These are phyloP conservation scores for Biscogniauxia marginata DNA, from an alignment of 2,329 filamentous ascomycete species.

Conservation along the genomic window DNA sequence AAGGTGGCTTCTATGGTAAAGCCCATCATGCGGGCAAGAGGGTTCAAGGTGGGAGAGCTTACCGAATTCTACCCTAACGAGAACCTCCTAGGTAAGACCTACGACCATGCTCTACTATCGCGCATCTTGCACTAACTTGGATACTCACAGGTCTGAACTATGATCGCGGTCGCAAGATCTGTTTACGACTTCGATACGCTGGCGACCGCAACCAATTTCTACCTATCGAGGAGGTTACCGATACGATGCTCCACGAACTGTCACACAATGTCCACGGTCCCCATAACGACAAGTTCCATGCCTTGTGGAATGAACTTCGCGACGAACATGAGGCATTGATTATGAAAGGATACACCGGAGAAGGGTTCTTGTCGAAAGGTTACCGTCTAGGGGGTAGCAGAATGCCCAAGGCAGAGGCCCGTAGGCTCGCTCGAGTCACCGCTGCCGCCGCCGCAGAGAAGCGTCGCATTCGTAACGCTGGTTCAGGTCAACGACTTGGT, in stretches of 20 bases:
- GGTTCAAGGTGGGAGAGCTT: slow-evolving; percentile 76
- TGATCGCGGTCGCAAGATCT: slow-evolving; percentile 74
- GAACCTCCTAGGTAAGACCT: slow-evolving; percentile 64
- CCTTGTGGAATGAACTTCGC: slow-evolving; percentile 84
- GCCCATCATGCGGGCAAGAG: slow-evolving; percentile 86
- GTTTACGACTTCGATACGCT: slow-evolving; percentile 76
- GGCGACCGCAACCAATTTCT: slow-evolving; percentile 75
- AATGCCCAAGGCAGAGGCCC: slow-evolving; percentile 72
- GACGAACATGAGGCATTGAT: slow-evolving; percentile 78
- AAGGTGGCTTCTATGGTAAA: slow-evolving; percentile 88
- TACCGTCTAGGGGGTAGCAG: slow-evolving; percentile 66
- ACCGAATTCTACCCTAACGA: slow-evolving; percentile 83
- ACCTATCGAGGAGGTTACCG: slow-evolving; percentile 74
- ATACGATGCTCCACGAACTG: slow-evolving; percentile 93
- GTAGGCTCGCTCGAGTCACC: slow-evolving; percentile 70
- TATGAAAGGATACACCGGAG: slow-evolving; percentile 84
- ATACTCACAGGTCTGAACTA: slow-evolving; percentile 66
- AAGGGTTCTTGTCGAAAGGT: slow-evolving; percentile 79
- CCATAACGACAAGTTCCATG: slow-evolving; percentile 80
- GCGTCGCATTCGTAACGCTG: slow-evolving; percentile 54
- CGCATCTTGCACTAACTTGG: slow-evolving; percentile 1
- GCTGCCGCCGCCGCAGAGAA: slow-evolving; percentile 75
- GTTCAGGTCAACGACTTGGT: slow-evolving; percentile 71
- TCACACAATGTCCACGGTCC: slow-evolving; percentile 84
- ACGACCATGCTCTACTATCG: background rate